Percentiles rank a stretch among this genome's conserved stretches.
These are phyloP conservation scores for Penicillium goetzii DNA, from an alignment of 495 filamentous ascomycete genomes.

Conservation along the genomic window DNA sequence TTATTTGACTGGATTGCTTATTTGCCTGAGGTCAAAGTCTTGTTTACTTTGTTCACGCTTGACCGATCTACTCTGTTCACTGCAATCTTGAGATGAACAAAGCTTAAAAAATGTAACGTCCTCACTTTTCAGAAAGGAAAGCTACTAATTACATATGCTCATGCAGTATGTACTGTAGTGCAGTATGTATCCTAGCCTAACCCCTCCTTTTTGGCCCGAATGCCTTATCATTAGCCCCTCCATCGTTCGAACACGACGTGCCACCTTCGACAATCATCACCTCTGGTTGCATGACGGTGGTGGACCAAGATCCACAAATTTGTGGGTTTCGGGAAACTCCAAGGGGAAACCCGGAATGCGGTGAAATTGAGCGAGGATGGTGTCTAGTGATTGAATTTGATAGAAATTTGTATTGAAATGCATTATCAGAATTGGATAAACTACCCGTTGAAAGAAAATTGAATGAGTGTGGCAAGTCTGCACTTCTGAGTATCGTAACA, in stretches of 20 bases:
- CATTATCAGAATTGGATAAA: not conserved
- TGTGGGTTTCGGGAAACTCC: slow-evolving; percentile 12
- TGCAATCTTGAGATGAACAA: not conserved
- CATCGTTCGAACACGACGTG: not conserved
- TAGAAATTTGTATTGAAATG: not conserved
- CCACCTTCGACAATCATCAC: slow-evolving; percentile 3
- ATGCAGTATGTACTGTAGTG: not conserved
- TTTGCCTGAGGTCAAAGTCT: not conserved
- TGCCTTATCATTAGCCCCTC: slow-evolving; percentile 2
- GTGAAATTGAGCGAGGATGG: not conserved
- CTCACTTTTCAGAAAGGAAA: not conserved
- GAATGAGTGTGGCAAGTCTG: too few species aligned
- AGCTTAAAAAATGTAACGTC: not conserved
- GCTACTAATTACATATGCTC: not conserved
- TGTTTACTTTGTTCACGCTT: not conserved
- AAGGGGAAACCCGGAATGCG: slow-evolving; percentile 12
- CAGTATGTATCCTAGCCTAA: not conserved
- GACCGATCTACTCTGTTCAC: not conserved
- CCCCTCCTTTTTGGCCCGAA: not conserved
- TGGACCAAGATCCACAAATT: slow-evolving; percentile 18
- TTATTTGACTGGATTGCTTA: not conserved
- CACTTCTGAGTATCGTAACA: too few species aligned
- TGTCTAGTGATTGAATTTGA: not conserved
- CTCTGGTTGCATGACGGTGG: slow-evolving; percentile 15
- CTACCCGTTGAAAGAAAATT: not conserved